Evolutionary conservation across 345 rosid genomes (phyloP).

Genomic region (Psidium friedrichsthalianum): DNA sequence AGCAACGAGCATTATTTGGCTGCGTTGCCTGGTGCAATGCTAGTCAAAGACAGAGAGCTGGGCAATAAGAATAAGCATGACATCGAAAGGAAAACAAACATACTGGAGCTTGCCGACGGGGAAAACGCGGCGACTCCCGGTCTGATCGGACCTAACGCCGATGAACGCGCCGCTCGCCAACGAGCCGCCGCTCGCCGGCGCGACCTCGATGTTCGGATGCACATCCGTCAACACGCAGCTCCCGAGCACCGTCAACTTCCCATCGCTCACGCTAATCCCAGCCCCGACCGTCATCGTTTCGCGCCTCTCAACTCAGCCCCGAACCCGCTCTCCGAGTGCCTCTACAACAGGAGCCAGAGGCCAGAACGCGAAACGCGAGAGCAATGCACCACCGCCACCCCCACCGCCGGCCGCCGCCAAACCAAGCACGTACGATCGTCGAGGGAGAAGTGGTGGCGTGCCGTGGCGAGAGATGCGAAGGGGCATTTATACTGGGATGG

Average conservation of each 20-base stretch:
- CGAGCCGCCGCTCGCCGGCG: slow-evolving; percentile 23
- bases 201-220: slow-evolving; percentile 25
- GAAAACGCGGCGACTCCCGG: slow-evolving; percentile 41
- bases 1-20: neutral
- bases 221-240: slow-evolving; percentile 27
- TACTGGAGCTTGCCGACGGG: slow-evolving; percentile 57
- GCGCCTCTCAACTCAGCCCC: neutral
- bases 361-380: neutral
- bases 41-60: neutral
- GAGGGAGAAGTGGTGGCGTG: neutral
- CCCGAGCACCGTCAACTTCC: slow-evolving; percentile 39
- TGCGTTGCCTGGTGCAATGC: neutral
- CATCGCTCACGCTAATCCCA: slow-evolving; percentile 37
- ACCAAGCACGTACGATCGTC: neutral
- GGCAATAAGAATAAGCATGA: neutral
- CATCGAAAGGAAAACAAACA: neutral
- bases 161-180: slow-evolving; percentile 44
- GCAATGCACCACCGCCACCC: neutral
- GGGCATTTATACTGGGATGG: neutral
- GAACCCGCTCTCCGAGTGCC: neutral
- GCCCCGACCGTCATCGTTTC: slow-evolving; percentile 40
- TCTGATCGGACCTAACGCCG: slow-evolving; percentile 38
- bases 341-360: neutral
- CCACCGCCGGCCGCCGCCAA: neutral
- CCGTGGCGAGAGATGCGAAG: neutral